phyloP scores from a whole-genome alignment of 1,284 basidiomycete genomes.

The Tylopilus orsonianus region DNA sequence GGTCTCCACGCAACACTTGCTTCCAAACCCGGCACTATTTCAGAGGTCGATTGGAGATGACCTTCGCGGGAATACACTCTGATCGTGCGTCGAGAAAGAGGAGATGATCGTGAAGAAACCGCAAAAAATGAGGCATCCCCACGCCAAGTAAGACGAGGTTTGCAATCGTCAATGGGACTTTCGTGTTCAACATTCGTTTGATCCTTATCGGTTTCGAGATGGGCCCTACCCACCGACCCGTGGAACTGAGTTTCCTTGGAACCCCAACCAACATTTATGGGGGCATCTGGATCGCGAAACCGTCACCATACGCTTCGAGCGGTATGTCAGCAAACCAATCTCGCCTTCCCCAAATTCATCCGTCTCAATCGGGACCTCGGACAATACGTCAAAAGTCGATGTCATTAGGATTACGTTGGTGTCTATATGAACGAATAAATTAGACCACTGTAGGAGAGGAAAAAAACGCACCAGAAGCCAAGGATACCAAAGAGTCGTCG shows the following conservation, averaged over 20 bases:
- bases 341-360: constrained; percentile 82
- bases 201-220: constrained; percentile 54
- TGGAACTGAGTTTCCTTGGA: constrained; percentile 98
- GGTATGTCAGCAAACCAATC: constrained; percentile 28
- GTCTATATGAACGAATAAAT: constrained; percentile 36
- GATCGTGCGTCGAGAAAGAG: constrained; percentile 50
- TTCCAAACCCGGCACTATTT: constrained; percentile 82
- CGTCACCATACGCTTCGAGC: constrained; percentile 11
- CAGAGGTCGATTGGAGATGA: constrained; percentile 81
- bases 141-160: constrained; percentile 86
- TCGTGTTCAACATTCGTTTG: constrained; percentile 41
- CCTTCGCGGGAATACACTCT: constrained; percentile 84
- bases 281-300: constrained; percentile 58
- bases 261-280: constrained; percentile 97
- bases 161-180: constrained; percentile 72
- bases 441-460: neutral
- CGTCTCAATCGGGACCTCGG: constrained; percentile 72
- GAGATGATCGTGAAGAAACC: constrained; percentile 66
- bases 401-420: constrained; percentile 89
- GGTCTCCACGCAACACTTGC: constrained; percentile 86
- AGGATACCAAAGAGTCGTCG: constrained; percentile 81
- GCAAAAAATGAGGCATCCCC: constrained; percentile 91
- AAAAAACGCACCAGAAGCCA: constrained; percentile 69
- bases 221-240: constrained; percentile 87
- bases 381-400: constrained; percentile 83